Percentiles rank a stretch among this genome's conserved stretches.
Conservation (phyloP, 345 rosid genomes). For the Syzygium grande region DNA sequence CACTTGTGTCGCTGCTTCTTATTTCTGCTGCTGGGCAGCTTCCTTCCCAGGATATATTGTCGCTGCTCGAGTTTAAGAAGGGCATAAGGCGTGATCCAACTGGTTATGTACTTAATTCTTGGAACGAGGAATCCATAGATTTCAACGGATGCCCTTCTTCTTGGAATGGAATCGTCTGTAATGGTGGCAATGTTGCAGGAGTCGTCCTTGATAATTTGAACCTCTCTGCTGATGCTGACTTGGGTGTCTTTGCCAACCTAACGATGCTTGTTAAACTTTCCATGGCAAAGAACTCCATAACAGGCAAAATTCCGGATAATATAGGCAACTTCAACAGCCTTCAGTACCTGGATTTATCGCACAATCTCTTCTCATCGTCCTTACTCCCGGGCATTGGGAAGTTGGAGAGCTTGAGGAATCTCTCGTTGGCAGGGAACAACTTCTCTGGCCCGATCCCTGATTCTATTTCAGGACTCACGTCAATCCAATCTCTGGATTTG, state of each 20-base stretch:
- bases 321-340: slow-evolving; percentile 63
- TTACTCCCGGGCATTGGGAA: slow-evolving; percentile 62
- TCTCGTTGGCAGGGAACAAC: slow-evolving; percentile 82
- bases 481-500: slow-evolving; percentile 76
- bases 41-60: slow-evolving; percentile 93
- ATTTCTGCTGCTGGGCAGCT: slow-evolving; percentile 71
- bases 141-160: slow-evolving; percentile 96
- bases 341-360: slow-evolving; percentile 70
- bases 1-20: slow-evolving; percentile 32
- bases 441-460: slow-evolving; percentile 78
- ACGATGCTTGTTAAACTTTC: slow-evolving; percentile 87
- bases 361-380: slow-evolving; percentile 59
- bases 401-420: slow-evolving; percentile 55
- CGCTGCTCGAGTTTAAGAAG: slow-evolving; percentile 92
- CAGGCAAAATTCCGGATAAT: slow-evolving; percentile 57
- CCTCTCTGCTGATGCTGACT: slow-evolving; percentile 71
- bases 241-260: slow-evolving; percentile 74
- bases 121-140: slow-evolving; percentile 95
- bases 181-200: slow-evolving; percentile 84
- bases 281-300: slow-evolving; percentile 78
- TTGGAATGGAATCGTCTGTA: slow-evolving; percentile 95
- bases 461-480: slow-evolving; percentile 52
- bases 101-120: slow-evolving; percentile 84
- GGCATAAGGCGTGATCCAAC: slow-evolving; percentile 94
- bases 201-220: slow-evolving; percentile 75